Percentiles rank a stretch among this genome's conserved stretches.
Evolutionary conservation across 1,284 basidiomycete genomes (phyloP).

Genomic region (Cryptococcus sp.): DNA sequence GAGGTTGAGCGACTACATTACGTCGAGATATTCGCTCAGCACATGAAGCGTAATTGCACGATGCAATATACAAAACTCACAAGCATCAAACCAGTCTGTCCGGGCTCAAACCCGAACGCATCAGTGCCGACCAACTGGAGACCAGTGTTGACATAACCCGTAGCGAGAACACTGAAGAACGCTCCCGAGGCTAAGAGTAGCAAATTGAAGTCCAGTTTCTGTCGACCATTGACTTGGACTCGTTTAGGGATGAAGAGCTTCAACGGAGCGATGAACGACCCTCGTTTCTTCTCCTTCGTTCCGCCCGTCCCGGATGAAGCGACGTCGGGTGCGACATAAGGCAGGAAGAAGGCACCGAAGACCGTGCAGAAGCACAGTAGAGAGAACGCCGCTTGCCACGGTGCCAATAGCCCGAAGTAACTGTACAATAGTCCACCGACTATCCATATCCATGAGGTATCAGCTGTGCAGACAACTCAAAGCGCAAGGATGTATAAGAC

Average conservation of each 20-base stretch:
- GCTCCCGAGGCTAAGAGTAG: conserved; percentile 43
- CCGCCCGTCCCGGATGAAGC: not conserved
- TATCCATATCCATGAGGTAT: not conserved
- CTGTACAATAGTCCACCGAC: conserved; percentile 43
- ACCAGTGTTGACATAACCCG: conserved; percentile 46
- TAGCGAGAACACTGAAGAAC: conserved; percentile 49
- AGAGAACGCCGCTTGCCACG: conserved; percentile 46
- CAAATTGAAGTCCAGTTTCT: conserved; percentile 38
- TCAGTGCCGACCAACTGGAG: conserved; percentile 49
- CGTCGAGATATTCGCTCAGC: not conserved
- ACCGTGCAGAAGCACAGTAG: conserved; percentile 46
- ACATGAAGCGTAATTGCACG: not conserved
- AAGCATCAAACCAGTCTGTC: conserved; percentile 41
- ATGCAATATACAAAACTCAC: conserved; percentile 19
- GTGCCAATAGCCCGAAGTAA: conserved; percentile 36
- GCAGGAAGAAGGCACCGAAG: conserved; percentile 47
- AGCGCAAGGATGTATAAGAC: not conserved
- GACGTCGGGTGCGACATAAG: conserved; percentile 41
- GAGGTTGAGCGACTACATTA: conserved; percentile 27
- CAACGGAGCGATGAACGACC: conserved; percentile 44
- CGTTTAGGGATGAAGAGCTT: conserved; percentile 44
- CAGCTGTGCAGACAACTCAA: not conserved
- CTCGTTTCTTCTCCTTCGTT: conserved; percentile 13
- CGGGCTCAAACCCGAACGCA: conserved; percentile 41
- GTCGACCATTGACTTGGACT: conserved; percentile 8